Conservation (phyloP, 768 basidiomycete genomes). For the Pleurotus djamor region DNA sequence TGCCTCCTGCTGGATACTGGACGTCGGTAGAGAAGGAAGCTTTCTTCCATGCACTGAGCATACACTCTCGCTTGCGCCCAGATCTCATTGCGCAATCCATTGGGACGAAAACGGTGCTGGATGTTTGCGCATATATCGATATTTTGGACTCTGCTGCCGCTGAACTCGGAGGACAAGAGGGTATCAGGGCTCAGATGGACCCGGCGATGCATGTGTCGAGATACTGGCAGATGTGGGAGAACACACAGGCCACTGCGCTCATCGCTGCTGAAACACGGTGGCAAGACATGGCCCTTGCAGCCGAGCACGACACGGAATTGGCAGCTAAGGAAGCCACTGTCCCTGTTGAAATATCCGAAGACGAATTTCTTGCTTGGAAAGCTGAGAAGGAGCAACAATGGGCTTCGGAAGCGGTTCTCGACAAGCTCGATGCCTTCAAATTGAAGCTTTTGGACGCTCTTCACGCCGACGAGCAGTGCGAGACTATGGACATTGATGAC, state of each 20-base stretch:
- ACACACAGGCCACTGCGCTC: slow-evolving; percentile 32
- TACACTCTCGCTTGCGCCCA: slow-evolving; percentile 70
- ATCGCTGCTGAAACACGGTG: slow-evolving; percentile 22
- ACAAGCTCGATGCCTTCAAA: slow-evolving; percentile 16
- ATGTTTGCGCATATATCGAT: slow-evolving; percentile 69
- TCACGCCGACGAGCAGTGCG: slow-evolving; percentile 11
- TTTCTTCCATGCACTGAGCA: slow-evolving; percentile 69
- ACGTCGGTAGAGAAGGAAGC: slow-evolving; percentile 61
- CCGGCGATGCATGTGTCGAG: slow-evolving; percentile 49
- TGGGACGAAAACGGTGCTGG: slow-evolving; percentile 61
- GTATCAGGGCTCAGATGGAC: slow-evolving; percentile 22
- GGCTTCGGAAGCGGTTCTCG: slow-evolving; percentile 20
- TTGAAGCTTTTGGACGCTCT: slow-evolving; percentile 23
- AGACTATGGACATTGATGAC: background rate
- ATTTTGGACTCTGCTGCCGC: slow-evolving; percentile 39
- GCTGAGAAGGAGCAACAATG: slow-evolving; percentile 16
- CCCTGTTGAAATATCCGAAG: slow-evolving; percentile 11
- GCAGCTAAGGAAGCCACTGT: slow-evolving; percentile 6
- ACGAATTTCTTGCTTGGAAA: slow-evolving; percentile 14
- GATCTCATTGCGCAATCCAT: slow-evolving; percentile 73
- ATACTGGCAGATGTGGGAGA: slow-evolving; percentile 48
- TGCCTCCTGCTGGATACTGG: slow-evolving; percentile 52
- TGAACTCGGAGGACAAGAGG: slow-evolving; percentile 4
- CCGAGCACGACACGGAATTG: slow-evolving; percentile 16
- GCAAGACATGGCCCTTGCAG: slow-evolving; percentile 18